Evolutionary conservation across 805 yeast genomes (phyloP), one percentile per base, ranked within the genome.

Genomic region (Pichia pseudocactophila): DNA sequence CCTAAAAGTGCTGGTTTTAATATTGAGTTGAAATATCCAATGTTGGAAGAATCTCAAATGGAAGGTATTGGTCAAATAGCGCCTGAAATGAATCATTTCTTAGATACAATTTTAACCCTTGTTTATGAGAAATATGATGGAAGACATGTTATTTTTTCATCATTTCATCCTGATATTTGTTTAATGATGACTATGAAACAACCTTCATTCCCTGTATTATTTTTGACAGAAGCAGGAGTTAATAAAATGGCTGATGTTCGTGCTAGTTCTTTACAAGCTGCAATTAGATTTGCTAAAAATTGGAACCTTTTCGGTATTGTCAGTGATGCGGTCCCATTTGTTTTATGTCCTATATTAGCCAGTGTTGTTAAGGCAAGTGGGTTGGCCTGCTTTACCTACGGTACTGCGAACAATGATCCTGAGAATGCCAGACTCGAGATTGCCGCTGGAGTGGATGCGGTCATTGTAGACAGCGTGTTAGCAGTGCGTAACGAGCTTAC

Each of bases 391-490:
- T 90, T 90, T 43, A 85, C 96, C 0, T 90, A 90, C 54, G 97
- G 97, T 25, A 71, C 74, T 1, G 71, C 74, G 57, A 90, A 90
- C 60, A 90, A 90, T 54, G 78, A 77, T 30, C 96, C 97, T 0
- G 87, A 76, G 44, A 78, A 79, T 47, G 88, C 95, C 25, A 79
- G 78, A 51, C 66, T 83, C 44, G 96, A 90, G 62, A 81, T 90
- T 81, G 78, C 77, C 49, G 89, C 94, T 3, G 97, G 97, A 8
- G 96, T 90, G 11, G 97, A 90, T 68, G 98, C 98, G 0, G 97
- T 90, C n/a, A 90, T 90, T 63, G 97, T 86, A 3, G 97, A 90
- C 62, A 80, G 86, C 42, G 97, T 90, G 2, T 69, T 89, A 55
- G 96, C 96, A 0, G 94, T 89, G n/a, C 71, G 95, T 57, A 82